Evolutionary conservation across 2,329 filamentous ascomycete genomes (phyloP), one percentile per base, ranked within the genome.

Genomic region (Claviceps purpurea): DNA sequence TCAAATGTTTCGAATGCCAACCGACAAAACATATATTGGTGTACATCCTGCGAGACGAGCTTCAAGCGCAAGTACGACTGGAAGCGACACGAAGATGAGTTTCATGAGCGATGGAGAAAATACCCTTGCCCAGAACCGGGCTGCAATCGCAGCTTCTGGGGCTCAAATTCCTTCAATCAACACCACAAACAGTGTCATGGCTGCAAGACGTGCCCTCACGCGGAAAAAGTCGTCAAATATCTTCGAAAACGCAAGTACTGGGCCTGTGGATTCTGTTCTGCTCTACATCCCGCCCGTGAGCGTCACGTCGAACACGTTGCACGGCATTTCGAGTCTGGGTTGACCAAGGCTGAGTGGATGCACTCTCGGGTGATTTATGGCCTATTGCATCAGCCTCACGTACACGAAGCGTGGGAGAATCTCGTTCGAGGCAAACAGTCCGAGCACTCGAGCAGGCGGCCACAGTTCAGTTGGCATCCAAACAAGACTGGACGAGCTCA

Each of bases 41-140:
- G 75, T 60, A 78, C 75, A 4, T 75, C 73, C 18, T 78, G 73
- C 64, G 79, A 84, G 62, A 82, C 81, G 48, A 81, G 78, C 46
- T 81, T 84, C 61, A 81, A 81, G 68, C 75, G 79, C 57, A 84
- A 84, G 62, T 81, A 82, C 56, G 80, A 84, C 63, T 85, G 78
- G 82, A 83, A 83, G 64, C 75, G 79, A 37, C 82, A 85, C 64
- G 80, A 85, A 62, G 81, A 84, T 59, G 80, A 83, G 64, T 83
- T 84, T 60, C 81, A 84, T 65, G 81, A 84, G 69, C 78, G 81
- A 51, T 79, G 79, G 70, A 77, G 81, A 56, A 83, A 82, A 61
- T 84, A 82, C 63, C 79, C 80, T 13, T 84, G 81, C 59, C 80
- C 81, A 5, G 80, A 81, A 57, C 71, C 70, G 8, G 71, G 71